Evolutionary conservation across 495 filamentous ascomycete species (phyloP), one percentile per base, ranked within the genome.

Genomic region (Podospora appendiculata): DNA sequence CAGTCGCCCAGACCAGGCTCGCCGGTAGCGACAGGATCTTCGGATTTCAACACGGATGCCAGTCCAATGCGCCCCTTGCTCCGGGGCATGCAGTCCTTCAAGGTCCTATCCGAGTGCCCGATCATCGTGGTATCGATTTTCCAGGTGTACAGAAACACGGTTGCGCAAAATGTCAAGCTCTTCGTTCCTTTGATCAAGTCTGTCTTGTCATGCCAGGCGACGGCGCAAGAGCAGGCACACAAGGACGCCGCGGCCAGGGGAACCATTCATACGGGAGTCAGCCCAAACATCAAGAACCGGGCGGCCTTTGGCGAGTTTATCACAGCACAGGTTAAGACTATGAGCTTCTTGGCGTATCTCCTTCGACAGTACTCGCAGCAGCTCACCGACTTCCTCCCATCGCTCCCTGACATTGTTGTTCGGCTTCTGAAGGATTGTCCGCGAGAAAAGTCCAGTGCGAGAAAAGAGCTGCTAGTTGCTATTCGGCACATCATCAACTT

Each of bases 401-500:
- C 82, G 1, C 74, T 99, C 11, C 94, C 94, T 3, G 85, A 87
- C 32, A 93, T 97, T 35, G 89, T 96, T 0, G 90, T 99, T 14
- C 83, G 94, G 6, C 72, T 99, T 46, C 71, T 99, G 46, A 87
- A 94, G 58, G 94, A 99, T 58, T 96, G 92, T 50, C 94, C 94
- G 0, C 76, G 90, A 43, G 92, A 96, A 67, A 92, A 95, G 58
- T 96, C 92, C 0, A 85, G 86, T 14, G 89, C 93, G 4, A 77
- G 94, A 32, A 99, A 97, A 68, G 94, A 99, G 69, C 75, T 99
- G 14, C 70, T 99, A 14, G 94, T 99, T 32, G 94, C 93, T 0
- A 97, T 97, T 53, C 81, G 94, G 12, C 94, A 99, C 61, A 97
- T 96, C 58, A 96, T 97, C 70, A 99, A 99, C 67, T 97, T 96